Evolutionary conservation across 345 rosid genomes (phyloP).

Genomic region (Eucalyptus erythrocorys): DNA sequence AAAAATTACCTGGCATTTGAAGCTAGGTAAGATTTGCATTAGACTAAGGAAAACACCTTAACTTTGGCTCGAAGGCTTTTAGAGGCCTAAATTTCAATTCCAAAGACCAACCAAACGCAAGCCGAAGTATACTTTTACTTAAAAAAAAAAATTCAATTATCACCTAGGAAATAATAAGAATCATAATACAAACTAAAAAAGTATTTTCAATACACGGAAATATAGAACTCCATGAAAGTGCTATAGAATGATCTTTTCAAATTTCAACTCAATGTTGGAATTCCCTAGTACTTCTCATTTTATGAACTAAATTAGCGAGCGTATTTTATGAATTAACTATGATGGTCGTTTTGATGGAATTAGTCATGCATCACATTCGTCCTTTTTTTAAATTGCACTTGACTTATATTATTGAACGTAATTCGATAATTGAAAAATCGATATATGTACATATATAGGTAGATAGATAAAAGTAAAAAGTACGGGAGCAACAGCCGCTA

Average conservation of each 20-base stretch:
- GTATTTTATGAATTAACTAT: neutral
- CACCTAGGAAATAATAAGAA: neutral
- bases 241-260: neutral
- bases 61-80: neutral
- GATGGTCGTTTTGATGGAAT: neutral
- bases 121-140: neutral
- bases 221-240: neutral
- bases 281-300: neutral
- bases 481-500: neutral
- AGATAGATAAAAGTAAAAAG: neutral
- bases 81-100: neutral
- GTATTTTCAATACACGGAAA: neutral
- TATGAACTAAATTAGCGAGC: neutral
- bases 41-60: neutral
- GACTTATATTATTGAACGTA: neutral
- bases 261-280: neutral
- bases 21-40: neutral
- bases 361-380: neutral
- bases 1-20: neutral
- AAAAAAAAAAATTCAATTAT: neutral
- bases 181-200: neutral
- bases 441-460: neutral
- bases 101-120: neutral
- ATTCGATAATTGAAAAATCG: neutral
- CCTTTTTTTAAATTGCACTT: neutral